phyloP scores from a whole-genome alignment of 768 basidiomycete species.

The Gymnopilus junonius region DNA sequence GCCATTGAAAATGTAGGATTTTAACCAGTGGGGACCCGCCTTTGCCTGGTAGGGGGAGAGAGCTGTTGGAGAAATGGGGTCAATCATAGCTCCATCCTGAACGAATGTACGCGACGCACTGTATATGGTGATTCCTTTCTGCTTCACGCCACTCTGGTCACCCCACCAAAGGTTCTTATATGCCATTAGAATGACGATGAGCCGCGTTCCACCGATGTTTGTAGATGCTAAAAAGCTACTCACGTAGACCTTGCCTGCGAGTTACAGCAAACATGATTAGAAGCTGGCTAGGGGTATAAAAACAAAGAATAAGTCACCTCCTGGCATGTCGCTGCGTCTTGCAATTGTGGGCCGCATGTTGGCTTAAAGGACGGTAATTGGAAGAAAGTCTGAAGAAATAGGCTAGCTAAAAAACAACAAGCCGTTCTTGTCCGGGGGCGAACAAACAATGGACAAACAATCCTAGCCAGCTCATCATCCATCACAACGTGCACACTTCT shows the following conservation, averaged over 20 bases:
- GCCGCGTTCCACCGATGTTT: background rate
- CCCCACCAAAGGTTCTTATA: constrained; percentile 93
- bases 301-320: constrained; percentile 55
- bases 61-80: constrained; percentile 44
- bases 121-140: constrained; percentile 81
- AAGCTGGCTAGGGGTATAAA: background rate
- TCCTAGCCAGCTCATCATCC: constrained; percentile 7
- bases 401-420: constrained; percentile 16
- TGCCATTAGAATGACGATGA: constrained; percentile 1
- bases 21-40: constrained; percentile 71
- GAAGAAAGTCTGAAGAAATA: constrained; percentile 21
- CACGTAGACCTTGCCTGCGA: constrained; percentile 80
- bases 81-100: background rate
- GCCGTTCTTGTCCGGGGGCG: constrained; percentile 39
- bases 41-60: constrained; percentile 84
- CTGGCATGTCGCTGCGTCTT: constrained; percentile 79
- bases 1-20: constrained; percentile 86
- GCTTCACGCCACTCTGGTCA: constrained; percentile 61
- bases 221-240: constrained; percentile 35
- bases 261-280: background rate
- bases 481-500: background rate
- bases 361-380: constrained; percentile 23
- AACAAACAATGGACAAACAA: constrained; percentile 36
- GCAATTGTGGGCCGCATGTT: constrained; percentile 68
- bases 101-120: constrained; percentile 54